phyloP scores from a whole-genome alignment of 208 protist species.

The Trypanosoma cruzi region DNA sequence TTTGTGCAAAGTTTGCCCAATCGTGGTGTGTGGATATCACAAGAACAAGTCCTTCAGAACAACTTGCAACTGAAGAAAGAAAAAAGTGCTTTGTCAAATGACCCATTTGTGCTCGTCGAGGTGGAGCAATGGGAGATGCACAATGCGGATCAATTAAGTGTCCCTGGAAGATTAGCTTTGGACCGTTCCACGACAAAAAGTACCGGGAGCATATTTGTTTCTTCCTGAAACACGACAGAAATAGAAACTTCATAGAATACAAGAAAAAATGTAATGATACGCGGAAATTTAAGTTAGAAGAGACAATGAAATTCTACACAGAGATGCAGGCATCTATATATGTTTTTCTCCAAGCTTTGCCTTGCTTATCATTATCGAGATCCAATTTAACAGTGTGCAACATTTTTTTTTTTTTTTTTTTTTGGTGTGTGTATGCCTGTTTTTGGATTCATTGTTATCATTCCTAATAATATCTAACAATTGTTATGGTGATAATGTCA shows the following conservation, averaged over 20 bases:
- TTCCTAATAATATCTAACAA: not conserved
- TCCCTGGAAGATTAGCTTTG: slow-evolving; percentile 78
- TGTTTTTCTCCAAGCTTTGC: too few species aligned
- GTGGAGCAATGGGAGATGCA: slow-evolving; percentile 86
- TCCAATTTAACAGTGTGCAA: too few species aligned
- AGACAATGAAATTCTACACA: too few species aligned
- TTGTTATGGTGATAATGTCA: not conserved
- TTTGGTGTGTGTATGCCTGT: too few species aligned
- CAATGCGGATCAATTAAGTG: slow-evolving; percentile 85
- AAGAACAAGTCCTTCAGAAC: slow-evolving; percentile 78
- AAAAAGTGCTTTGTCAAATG: slow-evolving; percentile 18
- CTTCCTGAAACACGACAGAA: slow-evolving; percentile 15
- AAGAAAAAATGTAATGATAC: not conserved
- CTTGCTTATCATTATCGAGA: too few species aligned
- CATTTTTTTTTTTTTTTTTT: not conserved
- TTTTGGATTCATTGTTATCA: not conserved
- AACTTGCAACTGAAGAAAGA: slow-evolving; percentile 42
- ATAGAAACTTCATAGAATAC: slow-evolving; percentile 20
- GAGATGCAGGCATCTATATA: too few species aligned
- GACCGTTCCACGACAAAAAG: slow-evolving; percentile 18
- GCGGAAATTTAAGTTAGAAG: too few species aligned
- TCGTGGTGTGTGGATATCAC: slow-evolving; percentile 83
- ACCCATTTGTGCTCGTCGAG: slow-evolving; percentile 65
- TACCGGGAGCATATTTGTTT: slow-evolving; percentile 13
- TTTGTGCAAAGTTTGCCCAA: slow-evolving; percentile 64